Percentiles rank a stretch among this genome's conserved stretches.
Evolutionary conservation across 352 stramenopile genomes (phyloP).

Genomic region (Phytophthora hybrid): DNA sequence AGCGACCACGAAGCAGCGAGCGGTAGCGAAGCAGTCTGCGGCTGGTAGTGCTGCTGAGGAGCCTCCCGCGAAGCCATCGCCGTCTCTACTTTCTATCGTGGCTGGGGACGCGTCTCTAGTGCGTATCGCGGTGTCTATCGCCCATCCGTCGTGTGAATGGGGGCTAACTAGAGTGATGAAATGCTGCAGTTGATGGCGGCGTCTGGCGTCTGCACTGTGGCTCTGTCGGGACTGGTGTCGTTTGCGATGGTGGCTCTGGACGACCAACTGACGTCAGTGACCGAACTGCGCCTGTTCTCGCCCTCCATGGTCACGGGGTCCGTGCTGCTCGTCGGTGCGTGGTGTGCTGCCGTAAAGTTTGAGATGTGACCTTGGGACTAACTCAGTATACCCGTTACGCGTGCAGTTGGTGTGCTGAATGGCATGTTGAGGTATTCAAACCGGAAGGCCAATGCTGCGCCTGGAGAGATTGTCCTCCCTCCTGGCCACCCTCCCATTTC

Average conservation of each 20-base stretch:
- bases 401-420: conserved; percentile 49
- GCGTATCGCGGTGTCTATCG: conserved; percentile 1
- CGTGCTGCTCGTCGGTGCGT: conserved; percentile 59
- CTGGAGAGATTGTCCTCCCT: conserved; percentile 45
- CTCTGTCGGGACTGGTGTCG: conserved; percentile 62
- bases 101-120: conserved; percentile 63
- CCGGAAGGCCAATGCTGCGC: conserved; percentile 40
- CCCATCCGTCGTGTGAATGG: background rate
- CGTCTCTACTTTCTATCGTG: conserved; percentile 50
- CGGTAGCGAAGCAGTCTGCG: conserved; percentile 3
- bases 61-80: conserved; percentile 12
- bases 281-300: conserved; percentile 72
- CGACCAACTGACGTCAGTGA: conserved; percentile 54
- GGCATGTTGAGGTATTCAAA: conserved; percentile 57
- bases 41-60: conserved; percentile 14
- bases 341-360: background rate
- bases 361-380: background rate
- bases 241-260: conserved; percentile 54
- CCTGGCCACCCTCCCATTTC: conserved; percentile 49
- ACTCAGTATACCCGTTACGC: background rate
- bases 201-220: conserved; percentile 61
- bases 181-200: conserved; percentile 34
- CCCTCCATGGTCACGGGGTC: conserved; percentile 71
- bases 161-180: background rate
- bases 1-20: conserved; percentile 28